Evolutionary conservation across 805 yeast species (phyloP).

Genomic region (Cyberlindnera galapagoensis): DNA sequence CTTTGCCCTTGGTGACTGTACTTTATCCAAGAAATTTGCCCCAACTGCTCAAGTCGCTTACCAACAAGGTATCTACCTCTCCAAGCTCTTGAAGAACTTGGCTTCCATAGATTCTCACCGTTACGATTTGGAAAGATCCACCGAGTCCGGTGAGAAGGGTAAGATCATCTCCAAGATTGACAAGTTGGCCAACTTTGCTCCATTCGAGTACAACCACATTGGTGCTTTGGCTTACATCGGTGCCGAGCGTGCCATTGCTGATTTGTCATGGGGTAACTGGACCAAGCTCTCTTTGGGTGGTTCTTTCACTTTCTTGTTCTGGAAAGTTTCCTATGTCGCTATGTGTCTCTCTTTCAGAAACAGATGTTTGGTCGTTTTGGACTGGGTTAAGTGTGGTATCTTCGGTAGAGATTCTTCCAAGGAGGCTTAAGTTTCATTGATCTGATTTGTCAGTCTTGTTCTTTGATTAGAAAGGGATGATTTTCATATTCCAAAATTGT

Average conservation of each 20-base stretch:
- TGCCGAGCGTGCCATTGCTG: slow-evolving; percentile 90
- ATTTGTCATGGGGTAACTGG: slow-evolving; percentile 74
- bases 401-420: slow-evolving; percentile 79
- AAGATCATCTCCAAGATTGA: slow-evolving; percentile 29
- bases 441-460: neutral
- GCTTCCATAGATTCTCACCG: slow-evolving; percentile 55
- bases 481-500: too few relatives aligned
- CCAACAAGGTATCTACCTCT: slow-evolving; percentile 85
- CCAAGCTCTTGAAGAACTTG: slow-evolving; percentile 59
- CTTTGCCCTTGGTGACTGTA: slow-evolving; percentile 92
- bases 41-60: slow-evolving; percentile 98
- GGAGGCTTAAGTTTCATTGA: slow-evolving; percentile 13
- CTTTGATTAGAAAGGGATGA: too few relatives aligned
- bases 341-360: slow-evolving; percentile 89
- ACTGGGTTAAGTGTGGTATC: slow-evolving; percentile 82
- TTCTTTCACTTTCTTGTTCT: slow-evolving; percentile 79
- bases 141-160: slow-evolving; percentile 33
- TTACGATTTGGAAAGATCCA: slow-evolving; percentile 31
- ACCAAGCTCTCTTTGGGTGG: slow-evolving; percentile 80
- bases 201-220: slow-evolving; percentile 78
- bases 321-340: slow-evolving; percentile 91
- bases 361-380: slow-evolving; percentile 77
- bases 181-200: slow-evolving; percentile 41
- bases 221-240: slow-evolving; percentile 96
- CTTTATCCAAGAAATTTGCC: slow-evolving; percentile 77